Evolutionary conservation across 345 rosid species (phyloP).

Genomic region (Gynandropsis gynandra): DNA sequence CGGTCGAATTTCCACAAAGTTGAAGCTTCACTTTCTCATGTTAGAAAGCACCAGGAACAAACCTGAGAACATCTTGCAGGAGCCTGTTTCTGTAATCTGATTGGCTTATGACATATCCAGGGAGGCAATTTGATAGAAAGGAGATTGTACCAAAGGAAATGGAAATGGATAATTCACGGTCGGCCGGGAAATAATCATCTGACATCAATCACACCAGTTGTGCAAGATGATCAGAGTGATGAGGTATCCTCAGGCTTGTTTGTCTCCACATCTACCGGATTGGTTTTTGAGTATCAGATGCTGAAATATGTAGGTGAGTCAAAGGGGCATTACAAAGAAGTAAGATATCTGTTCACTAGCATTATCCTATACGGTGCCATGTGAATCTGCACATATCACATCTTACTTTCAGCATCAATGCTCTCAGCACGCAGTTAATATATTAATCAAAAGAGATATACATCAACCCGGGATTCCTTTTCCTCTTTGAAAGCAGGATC

Average conservation of each 20-base stretch:
- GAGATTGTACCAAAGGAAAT: conserved; percentile 44
- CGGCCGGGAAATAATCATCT: conserved; percentile 42
- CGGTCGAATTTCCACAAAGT: no score
- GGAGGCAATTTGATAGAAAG: conserved; percentile 50
- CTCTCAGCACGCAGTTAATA: no score
- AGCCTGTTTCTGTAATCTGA: not conserved
- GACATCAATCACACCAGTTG: conserved; percentile 42
- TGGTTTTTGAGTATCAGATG: conserved; percentile 39
- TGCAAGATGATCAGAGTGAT: conserved; percentile 43
- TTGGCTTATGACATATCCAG: conserved; percentile 25
- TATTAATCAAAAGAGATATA: no score
- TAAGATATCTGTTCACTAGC: not conserved
- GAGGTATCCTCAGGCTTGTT: conserved; percentile 32
- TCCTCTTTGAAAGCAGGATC: conserved; percentile 33
- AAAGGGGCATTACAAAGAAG: not conserved
- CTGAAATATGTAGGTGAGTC: conserved; percentile 42
- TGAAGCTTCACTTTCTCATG: no score
- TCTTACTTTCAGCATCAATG: no score
- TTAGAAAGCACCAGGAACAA: no score
- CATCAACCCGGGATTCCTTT: not conserved
- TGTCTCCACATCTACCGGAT: conserved; percentile 46
- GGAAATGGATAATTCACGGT: conserved; percentile 67
- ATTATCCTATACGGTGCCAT: no score
- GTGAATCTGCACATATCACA: no score
- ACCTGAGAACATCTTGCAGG: not conserved